A percentile compares a stretch with the other conserved stretches of the same genome.
These are phyloP conservation scores for Strobilomyces confusus DNA, from an alignment of 768 basidiomycete species.

Conservation along the genomic window DNA sequence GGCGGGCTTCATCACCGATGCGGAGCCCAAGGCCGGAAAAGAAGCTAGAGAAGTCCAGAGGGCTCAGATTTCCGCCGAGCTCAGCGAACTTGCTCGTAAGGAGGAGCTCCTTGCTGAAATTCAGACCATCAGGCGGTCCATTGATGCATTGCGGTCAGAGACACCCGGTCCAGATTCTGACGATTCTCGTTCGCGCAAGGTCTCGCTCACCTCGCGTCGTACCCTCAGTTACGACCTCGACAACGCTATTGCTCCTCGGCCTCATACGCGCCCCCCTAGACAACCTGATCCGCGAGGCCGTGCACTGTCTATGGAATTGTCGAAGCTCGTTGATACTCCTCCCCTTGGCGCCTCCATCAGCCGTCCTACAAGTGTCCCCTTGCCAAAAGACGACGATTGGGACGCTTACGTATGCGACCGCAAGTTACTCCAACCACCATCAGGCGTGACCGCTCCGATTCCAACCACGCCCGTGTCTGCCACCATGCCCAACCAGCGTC, in stretches of 20 bases:
- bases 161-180: constrained; percentile 47
- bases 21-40: constrained; percentile 28
- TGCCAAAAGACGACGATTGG: constrained; percentile 70
- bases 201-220: constrained; percentile 63
- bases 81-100: constrained; percentile 57
- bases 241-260: constrained; percentile 43
- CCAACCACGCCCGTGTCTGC: constrained; percentile 47
- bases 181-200: constrained; percentile 59
- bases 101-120: constrained; percentile 74
- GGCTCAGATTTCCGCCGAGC: constrained; percentile 38
- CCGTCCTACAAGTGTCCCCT: constrained; percentile 70
- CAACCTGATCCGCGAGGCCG: constrained; percentile 63
- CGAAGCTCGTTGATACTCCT: constrained; percentile 41
- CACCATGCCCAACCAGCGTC: constrained; percentile 36
- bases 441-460: constrained; percentile 78
- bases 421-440: constrained; percentile 79
- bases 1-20: constrained; percentile 56
- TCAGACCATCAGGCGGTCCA: constrained; percentile 72
- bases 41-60: constrained; percentile 33
- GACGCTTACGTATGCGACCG: constrained; percentile 82
- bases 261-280: constrained; percentile 69
- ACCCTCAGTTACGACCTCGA: constrained; percentile 67
- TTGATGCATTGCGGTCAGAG: constrained; percentile 70
- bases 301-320: constrained; percentile 71
- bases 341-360: constrained; percentile 52